A percentile compares a stretch with the other conserved stretches of the same genome.
phyloP scores from a whole-genome alignment of 441 rosid species.

The Adansonia rubrostipa region DNA sequence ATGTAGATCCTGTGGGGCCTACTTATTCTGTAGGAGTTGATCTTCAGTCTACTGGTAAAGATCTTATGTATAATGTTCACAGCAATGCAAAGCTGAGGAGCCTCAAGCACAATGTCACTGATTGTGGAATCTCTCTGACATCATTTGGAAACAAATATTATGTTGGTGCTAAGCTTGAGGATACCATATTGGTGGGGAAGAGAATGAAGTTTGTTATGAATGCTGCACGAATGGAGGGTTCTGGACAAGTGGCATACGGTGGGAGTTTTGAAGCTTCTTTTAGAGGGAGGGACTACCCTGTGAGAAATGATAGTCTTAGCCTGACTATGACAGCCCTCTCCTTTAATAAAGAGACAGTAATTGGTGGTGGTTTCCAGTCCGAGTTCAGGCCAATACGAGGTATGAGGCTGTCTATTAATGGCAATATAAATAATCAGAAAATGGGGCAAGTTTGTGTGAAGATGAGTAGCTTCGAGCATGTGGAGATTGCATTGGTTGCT shows the following conservation, averaged over 20 bases:
- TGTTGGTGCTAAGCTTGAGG: slow-evolving; percentile 77
- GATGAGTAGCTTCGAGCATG: slow-evolving; percentile 68
- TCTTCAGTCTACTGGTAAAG: slow-evolving; percentile 79
- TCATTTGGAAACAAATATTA: slow-evolving; percentile 64
- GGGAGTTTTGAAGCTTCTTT: slow-evolving; percentile 77
- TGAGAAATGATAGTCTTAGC: slow-evolving; percentile 59
- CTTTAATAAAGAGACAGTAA: slow-evolving; percentile 65
- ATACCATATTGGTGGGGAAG: slow-evolving; percentile 67
- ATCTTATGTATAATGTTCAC: slow-evolving; percentile 63
- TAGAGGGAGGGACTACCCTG: slow-evolving; percentile 83
- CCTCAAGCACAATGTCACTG: slow-evolving; percentile 61
- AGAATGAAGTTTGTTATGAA: slow-evolving; percentile 67
- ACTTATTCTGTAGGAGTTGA: slow-evolving; percentile 67
- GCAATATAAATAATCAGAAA: slow-evolving; percentile 73
- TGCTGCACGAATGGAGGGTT: slow-evolving; percentile 71
- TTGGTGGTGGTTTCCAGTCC: slow-evolving; percentile 75
- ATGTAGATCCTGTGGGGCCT: slow-evolving; percentile 50
- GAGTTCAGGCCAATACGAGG: slow-evolving; percentile 64
- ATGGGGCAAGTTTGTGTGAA: slow-evolving; percentile 75
- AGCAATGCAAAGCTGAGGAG: slow-evolving; percentile 66
- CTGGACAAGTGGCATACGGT: slow-evolving; percentile 69
- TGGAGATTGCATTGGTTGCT: slow-evolving; percentile 70
- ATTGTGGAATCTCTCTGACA: slow-evolving; percentile 66
- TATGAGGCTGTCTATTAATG: slow-evolving; percentile 53
- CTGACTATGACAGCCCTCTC: slow-evolving; percentile 69